Evolutionary conservation across 163 green algal species (phyloP).

Genomic region (Scenedesmus sp.): DNA sequence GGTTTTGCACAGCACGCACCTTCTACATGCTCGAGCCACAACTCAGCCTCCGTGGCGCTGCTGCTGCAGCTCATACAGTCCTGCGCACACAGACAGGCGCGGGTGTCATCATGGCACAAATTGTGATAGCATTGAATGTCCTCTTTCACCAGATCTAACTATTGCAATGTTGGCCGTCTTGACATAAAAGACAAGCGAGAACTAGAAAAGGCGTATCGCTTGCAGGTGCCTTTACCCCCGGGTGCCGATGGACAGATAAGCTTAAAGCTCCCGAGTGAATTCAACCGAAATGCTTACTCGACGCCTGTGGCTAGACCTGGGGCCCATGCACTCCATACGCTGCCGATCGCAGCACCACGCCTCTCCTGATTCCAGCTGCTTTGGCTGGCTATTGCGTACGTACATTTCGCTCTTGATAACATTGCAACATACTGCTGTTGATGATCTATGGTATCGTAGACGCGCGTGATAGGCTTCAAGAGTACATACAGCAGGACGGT

Average conservation of each 20-base stretch:
- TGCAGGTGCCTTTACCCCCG: not conserved
- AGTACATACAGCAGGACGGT: too few relatives aligned
- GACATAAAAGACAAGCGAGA: too few relatives aligned
- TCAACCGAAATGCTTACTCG: not conserved
- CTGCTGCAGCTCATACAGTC: conserved; percentile 28
- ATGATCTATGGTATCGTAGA: not conserved
- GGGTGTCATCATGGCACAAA: not conserved
- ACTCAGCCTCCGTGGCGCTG: not conserved
- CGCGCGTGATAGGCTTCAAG: not conserved
- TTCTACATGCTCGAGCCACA: not conserved
- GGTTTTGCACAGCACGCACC: not conserved
- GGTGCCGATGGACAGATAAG: not conserved
- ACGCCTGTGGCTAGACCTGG: not conserved
- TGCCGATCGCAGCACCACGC: not conserved
- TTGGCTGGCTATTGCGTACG: not conserved
- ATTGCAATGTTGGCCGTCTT: too few relatives aligned
- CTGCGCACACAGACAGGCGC: not conserved
- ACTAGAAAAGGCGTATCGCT: too few relatives aligned
- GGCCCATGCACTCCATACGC: not conserved
- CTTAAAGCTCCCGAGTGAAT: not conserved
- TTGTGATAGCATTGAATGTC: too few relatives aligned
- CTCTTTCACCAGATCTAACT: too few relatives aligned
- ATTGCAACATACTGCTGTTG: not conserved
- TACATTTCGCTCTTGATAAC: not conserved
- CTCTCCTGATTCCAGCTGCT: not conserved